Evolutionary conservation across 2,329 filamentous ascomycete species (phyloP).

Genomic region (Podosphaera leucotricha): DNA sequence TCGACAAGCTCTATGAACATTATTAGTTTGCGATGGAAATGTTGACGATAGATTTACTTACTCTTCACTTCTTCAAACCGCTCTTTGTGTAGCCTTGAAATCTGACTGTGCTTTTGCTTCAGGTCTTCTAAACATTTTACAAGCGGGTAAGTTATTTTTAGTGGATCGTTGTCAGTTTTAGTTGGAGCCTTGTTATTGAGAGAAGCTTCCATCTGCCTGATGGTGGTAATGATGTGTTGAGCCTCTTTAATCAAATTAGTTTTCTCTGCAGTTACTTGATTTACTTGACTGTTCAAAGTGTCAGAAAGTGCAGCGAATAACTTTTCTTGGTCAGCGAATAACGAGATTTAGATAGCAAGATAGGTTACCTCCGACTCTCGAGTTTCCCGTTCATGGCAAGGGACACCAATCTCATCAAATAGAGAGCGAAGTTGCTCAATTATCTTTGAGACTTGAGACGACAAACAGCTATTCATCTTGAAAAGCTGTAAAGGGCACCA

Average conservation of each 20-base stretch:
- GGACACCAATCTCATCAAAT: conserved; percentile 95
- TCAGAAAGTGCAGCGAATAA: conserved; percentile 82
- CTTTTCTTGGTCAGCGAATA: conserved; percentile 22
- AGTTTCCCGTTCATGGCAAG: conserved; percentile 71
- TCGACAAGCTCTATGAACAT: conserved; percentile 53
- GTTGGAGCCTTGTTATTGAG: conserved; percentile 42
- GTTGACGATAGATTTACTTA: conserved; percentile 21
- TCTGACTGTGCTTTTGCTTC: conserved; percentile 64
- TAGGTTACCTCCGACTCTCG: conserved; percentile 63
- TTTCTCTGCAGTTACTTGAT: conserved; percentile 67
- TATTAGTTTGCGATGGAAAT: background rate
- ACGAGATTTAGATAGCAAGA: conserved; percentile 3
- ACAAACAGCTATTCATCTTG: conserved; percentile 67
- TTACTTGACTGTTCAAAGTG: conserved; percentile 74
- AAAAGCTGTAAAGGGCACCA: conserved; percentile 1
- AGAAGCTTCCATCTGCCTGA: conserved; percentile 82
- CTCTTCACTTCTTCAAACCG: conserved; percentile 90
- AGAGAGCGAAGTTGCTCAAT: conserved; percentile 81
- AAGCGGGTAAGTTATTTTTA: conserved; percentile 65
- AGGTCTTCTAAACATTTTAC: conserved; percentile 54
- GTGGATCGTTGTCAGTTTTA: conserved; percentile 38
- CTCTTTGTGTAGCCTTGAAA: conserved; percentile 67
- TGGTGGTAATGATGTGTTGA: conserved; percentile 58
- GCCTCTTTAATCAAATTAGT: conserved; percentile 78
- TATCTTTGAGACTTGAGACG: conserved; percentile 86